Evolutionary conservation across 805 yeast genomes (phyloP).

Genomic region (Ogataea haglerorum): DNA sequence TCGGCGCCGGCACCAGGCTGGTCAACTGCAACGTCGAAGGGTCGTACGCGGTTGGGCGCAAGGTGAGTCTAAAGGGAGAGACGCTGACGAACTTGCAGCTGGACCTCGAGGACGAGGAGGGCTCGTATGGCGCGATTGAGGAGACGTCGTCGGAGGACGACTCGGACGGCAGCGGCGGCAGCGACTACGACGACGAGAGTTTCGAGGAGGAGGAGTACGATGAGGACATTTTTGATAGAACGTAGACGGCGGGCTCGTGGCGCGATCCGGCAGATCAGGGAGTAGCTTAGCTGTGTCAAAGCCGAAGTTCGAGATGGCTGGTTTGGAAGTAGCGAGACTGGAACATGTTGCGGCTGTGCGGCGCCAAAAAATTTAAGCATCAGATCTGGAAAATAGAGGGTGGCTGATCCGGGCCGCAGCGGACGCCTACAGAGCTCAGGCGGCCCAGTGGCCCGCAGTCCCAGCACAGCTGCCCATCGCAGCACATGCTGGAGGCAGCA

Average conservation of each 20-base stretch:
- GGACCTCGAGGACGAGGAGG: conserved; percentile 27
- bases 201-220: conserved; percentile 50
- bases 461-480: no score
- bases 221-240: conserved; percentile 39
- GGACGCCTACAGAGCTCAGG: not conserved
- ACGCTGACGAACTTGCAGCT: conserved; percentile 36
- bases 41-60: conserved; percentile 59
- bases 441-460: no score
- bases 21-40: conserved; percentile 86
- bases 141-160: conserved; percentile 30
- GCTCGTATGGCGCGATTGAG: conserved; percentile 28
- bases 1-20: conserved; percentile 63
- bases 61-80: conserved; percentile 42
- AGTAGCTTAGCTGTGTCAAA: not conserved
- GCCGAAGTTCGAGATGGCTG: conserved; percentile 7
- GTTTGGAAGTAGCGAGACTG: not conserved
- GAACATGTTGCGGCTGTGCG: conserved; percentile 5
- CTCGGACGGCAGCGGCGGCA: conserved; percentile 44
- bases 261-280: no score
- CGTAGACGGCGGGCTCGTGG: not conserved
- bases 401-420: not conserved
- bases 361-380: not conserved
- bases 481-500: no score
- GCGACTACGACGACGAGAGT: conserved; percentile 61
- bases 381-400: not conserved